Conservation (phyloP, 192 early-diverging fungal species). For the Endogone sp. region DNA sequence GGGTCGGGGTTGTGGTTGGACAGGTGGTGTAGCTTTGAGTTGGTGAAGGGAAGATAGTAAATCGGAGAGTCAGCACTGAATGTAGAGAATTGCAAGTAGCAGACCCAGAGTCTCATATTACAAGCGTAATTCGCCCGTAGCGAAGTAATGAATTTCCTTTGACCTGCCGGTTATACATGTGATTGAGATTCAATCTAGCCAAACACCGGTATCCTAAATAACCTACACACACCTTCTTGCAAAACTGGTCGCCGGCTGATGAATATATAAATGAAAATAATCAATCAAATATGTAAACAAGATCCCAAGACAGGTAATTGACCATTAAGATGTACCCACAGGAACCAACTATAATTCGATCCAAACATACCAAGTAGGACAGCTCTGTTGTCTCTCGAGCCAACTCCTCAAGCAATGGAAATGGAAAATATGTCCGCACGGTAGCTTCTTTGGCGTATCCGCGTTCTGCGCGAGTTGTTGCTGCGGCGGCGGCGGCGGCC, state of each 20-base stretch:
- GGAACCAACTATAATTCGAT: neutral
- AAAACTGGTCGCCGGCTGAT: constrained; percentile 49
- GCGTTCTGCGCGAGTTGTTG: constrained; percentile 23
- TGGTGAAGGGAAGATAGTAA: too few species aligned
- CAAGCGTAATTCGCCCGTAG: too few species aligned
- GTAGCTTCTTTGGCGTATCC: constrained; percentile 88
- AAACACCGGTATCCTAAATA: neutral
- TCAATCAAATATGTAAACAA: neutral
- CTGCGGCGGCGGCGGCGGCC: constrained; percentile 1
- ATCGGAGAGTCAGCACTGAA: too few species aligned
- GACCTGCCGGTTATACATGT: too few species aligned
- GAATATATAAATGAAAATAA: too few species aligned
- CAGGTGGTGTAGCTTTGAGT: neutral
- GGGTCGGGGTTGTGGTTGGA: constrained; percentile 3
- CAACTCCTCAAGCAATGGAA: constrained; percentile 95
- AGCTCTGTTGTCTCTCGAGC: constrained; percentile 96
- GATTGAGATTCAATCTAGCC: too few species aligned
- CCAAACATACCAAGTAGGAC: constrained; percentile 82
- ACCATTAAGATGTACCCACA: too few species aligned
- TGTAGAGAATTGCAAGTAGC: too few species aligned
- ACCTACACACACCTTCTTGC: constrained; percentile 13
- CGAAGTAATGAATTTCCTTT: too few species aligned
- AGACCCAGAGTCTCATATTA: too few species aligned
- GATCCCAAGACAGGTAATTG: too few species aligned
- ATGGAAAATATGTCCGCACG: constrained; percentile 97